Evolutionary conservation across 2,329 filamentous ascomycete genomes (phyloP), one percentile per base, ranked within the genome.

Genomic region (Nothophoma quercina): DNA sequence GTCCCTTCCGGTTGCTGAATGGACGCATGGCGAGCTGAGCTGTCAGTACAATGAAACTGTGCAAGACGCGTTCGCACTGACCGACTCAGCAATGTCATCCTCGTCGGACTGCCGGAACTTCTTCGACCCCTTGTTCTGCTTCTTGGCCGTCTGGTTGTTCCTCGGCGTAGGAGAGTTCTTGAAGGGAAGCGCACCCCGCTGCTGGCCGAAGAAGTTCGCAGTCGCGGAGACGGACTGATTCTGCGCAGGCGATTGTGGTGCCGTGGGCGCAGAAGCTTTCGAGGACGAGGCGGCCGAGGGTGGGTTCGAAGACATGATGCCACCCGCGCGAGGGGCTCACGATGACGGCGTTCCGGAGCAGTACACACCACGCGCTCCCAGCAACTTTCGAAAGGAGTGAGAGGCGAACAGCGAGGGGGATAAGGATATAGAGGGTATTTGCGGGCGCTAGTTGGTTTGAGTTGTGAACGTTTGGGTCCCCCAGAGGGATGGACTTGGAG

Each of bases 51-150:
- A 5, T 12, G 28, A 1, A 9, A 15, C 2, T 12, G 3, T n/a
- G 8, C 13, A 42, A 6, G 21, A 7, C 16, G 26, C 12, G 21
- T 10, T 18, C 16, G 39, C 30, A 81, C 85, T 75, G 78, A 93
- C 84, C 64, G 83, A 81, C 79, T 97, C 92, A 60, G 87, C 91
- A 84, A 96, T 88, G 66, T 85, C 86, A 84, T 96, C 92, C 78
- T 96, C 92, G 79, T 93, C 87, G 71, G 88, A 83, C 63, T 88
- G 79, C 50, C 83, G 81, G 39, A 91, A 89, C 69, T 88, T 87
- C 67, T 88, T 88, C 69, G 92, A 89, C 59, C 85, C 86, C 72
- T 91, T 92, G 78, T 97, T 91, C 75, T 95, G 91, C 72, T 88
- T 93, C 74, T 88, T 89, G 45, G 83, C 81, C 35, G 79, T 80